Percentiles rank a stretch among this genome's conserved stretches.
phyloP scores from a whole-genome alignment of 768 basidiomycete genomes.

The Termitomyces sp. region DNA sequence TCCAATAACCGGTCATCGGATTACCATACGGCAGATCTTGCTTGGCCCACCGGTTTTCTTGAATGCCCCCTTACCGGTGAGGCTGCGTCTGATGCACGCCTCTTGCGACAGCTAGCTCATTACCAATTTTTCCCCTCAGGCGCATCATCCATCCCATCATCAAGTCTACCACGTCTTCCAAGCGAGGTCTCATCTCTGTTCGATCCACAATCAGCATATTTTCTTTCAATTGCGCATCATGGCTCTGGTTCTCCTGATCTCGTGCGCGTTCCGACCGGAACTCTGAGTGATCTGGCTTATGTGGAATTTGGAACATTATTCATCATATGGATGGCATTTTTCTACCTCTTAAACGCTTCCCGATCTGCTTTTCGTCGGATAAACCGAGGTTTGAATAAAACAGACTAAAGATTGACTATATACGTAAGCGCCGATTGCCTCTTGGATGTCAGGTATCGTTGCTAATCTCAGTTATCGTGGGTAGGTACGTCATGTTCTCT shows the following conservation, averaged over 20 bases:
- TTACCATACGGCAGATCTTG: slow-evolving; percentile 26
- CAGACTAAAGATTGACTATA: background rate
- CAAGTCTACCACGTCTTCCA: slow-evolving; percentile 8
- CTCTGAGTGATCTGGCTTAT: slow-evolving; percentile 27
- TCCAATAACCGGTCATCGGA: slow-evolving; percentile 12
- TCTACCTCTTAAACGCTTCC: slow-evolving; percentile 30
- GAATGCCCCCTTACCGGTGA: slow-evolving; percentile 29
- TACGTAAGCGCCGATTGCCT: background rate
- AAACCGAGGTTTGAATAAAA: background rate
- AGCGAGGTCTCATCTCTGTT: slow-evolving; percentile 17
- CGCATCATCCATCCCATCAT: slow-evolving; percentile 1
- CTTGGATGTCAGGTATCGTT: background rate
- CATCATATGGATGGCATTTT: slow-evolving; percentile 35
- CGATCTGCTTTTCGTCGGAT: slow-evolving; percentile 18
- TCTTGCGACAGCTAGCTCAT: background rate
- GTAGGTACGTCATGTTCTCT: background rate
- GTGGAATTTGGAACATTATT: slow-evolving; percentile 41
- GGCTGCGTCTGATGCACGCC: slow-evolving; percentile 5
- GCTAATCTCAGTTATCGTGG: background rate
- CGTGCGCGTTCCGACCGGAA: slow-evolving; percentile 37
- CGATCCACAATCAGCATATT: slow-evolving; percentile 6
- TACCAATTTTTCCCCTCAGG: background rate
- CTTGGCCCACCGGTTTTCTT: slow-evolving; percentile 36
- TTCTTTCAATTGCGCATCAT: slow-evolving; percentile 20
- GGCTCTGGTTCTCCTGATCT: slow-evolving; percentile 6